A percentile compares a stretch with the other conserved stretches of the same genome.
Evolutionary conservation across 176 grass and related monocot genomes (phyloP).

Genomic region (Zizania latifolia): DNA sequence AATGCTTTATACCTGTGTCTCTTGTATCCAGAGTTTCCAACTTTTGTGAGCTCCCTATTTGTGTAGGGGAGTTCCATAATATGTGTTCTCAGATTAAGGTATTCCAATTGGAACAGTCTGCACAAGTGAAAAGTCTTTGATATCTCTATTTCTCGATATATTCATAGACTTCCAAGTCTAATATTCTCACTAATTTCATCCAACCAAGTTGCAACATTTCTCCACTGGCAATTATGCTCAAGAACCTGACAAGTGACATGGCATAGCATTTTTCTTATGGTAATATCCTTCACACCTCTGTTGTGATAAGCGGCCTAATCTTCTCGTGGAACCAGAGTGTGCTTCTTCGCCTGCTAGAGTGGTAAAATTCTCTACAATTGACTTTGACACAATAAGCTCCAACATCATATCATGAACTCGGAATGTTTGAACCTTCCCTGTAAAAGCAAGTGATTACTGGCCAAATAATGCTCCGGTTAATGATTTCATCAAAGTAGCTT

Average conservation of each 20-base stretch:
- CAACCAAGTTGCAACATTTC: constrained; percentile 23
- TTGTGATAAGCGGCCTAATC: constrained; percentile 28
- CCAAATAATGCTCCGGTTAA: constrained; percentile 22
- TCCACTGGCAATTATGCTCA: constrained; percentile 27
- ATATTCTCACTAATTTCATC: constrained; percentile 37
- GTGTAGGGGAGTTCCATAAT: constrained; percentile 22
- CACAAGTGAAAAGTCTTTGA: constrained; percentile 22
- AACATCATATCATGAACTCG: constrained; percentile 37
- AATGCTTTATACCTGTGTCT: constrained; percentile 22
- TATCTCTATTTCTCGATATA: neutral
- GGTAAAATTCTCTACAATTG: constrained; percentile 35
- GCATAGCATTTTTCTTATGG: constrained; percentile 20
- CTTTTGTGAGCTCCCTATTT: constrained; percentile 25
- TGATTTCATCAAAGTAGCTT: constrained; percentile 23
- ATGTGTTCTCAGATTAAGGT: constrained; percentile 24
- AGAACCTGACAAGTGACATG: constrained; percentile 37
- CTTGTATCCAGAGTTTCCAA: constrained; percentile 29
- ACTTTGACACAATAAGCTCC: constrained; percentile 38
- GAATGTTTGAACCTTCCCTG: constrained; percentile 41
- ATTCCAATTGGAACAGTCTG: constrained; percentile 31
- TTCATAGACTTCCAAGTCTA: constrained; percentile 25
- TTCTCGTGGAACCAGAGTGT: constrained; percentile 20
- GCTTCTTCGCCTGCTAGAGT: constrained; percentile 9
- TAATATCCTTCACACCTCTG: constrained; percentile 8
- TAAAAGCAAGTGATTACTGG: constrained; percentile 26